phyloP scores from a whole-genome alignment of 2,329 filamentous ascomycete genomes.

The Monilinia polystroma region DNA sequence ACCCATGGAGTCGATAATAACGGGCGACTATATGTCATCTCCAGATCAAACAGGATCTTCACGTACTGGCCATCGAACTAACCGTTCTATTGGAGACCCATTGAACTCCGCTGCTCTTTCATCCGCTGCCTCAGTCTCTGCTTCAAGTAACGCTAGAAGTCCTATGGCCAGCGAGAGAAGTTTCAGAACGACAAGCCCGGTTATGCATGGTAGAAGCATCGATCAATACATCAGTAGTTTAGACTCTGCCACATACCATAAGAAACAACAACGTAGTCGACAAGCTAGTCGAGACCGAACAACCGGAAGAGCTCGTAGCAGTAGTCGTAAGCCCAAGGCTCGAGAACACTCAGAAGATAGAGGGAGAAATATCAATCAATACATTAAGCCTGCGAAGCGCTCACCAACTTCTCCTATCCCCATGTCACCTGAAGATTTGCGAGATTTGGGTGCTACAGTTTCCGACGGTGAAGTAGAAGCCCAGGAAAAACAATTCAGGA shows the following conservation, averaged over 20 bases:
- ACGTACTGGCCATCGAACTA: conserved; percentile 45
- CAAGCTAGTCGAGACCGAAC: conserved; percentile 46
- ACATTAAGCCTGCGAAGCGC: conserved; percentile 71
- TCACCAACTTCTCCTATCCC: conserved; percentile 90
- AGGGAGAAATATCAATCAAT: conserved; percentile 59
- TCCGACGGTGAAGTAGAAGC: conserved; percentile 39
- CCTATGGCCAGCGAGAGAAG: conserved; percentile 46
- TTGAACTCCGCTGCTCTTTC: conserved; percentile 43
- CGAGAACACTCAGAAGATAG: conserved; percentile 68
- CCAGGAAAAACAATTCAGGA: conserved; percentile 30
- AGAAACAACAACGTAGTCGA: conserved; percentile 50
- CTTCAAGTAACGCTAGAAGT: conserved; percentile 49
- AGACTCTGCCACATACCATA: conserved; percentile 69
- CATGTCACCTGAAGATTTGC: conserved; percentile 88
- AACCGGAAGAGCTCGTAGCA: conserved; percentile 46
- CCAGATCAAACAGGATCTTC: conserved; percentile 56
- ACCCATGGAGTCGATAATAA: conserved; percentile 51
- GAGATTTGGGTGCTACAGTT: conserved; percentile 52
- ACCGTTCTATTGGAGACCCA: conserved; percentile 12
- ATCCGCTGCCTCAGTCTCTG: conserved; percentile 56
- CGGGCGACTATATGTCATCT: conserved; percentile 54
- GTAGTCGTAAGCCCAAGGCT: conserved; percentile 49
- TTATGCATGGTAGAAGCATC: conserved; percentile 62
- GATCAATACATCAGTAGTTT: conserved; percentile 86
- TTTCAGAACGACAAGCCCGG: conserved; percentile 52